Percentiles rank a stretch among this genome's conserved stretches.
Conservation (phyloP, 345 rosid species). For the Hevea brasiliensis region DNA sequence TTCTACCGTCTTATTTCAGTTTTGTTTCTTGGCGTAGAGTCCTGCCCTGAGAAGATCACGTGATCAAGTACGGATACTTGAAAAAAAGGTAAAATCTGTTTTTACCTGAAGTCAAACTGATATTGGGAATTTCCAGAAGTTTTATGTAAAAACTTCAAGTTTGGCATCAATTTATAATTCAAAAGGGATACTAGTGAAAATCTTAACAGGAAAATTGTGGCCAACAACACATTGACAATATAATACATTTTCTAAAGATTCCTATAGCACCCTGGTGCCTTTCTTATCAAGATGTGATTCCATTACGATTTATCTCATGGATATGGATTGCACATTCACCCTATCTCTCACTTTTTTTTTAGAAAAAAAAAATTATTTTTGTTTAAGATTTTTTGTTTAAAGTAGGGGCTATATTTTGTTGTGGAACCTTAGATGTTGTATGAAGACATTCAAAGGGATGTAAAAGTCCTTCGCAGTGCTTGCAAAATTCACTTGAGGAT, state of each 20-base stretch:
- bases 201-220: background rate
- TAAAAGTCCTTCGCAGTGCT: background rate
- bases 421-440: background rate
- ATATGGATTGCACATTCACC: background rate
- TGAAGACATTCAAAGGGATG: background rate
- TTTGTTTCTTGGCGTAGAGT: conserved; percentile 52
- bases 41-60: conserved; percentile 68
- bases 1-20: conserved; percentile 17
- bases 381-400: background rate
- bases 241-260: background rate
- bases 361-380: too few species aligned
- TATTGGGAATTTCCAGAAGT: background rate
- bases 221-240: background rate
- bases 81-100: conserved; percentile 54
- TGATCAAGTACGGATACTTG: conserved; percentile 59
- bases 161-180: background rate
- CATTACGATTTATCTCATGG: background rate
- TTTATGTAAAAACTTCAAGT: background rate
- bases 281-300: background rate
- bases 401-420: background rate
- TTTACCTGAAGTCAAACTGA: background rate
- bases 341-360: background rate
- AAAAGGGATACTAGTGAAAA: background rate
- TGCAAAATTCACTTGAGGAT: background rate
- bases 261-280: background rate